Percentiles rank a stretch among this genome's conserved stretches.
Conservation (phyloP, 2,329 filamentous ascomycete genomes). For the Penicillium sp. region DNA sequence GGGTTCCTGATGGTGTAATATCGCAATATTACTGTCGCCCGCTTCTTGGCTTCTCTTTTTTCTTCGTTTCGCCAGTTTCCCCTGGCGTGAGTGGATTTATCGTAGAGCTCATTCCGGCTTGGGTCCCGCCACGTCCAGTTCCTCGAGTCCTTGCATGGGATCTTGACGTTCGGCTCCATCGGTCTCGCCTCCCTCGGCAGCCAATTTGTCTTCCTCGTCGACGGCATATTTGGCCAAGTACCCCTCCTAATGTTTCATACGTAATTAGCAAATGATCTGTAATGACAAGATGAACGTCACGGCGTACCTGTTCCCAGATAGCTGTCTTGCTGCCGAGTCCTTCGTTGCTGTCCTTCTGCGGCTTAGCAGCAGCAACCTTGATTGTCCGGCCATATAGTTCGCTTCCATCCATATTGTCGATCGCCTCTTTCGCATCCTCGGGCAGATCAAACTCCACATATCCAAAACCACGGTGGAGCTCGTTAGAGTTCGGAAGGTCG, state of each 20-base stretch:
- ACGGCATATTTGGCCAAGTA: constrained; percentile 85
- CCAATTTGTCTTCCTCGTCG: constrained; percentile 65
- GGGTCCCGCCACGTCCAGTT: constrained; percentile 84
- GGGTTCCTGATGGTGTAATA: constrained; percentile 24
- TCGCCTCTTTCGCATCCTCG: constrained; percentile 82
- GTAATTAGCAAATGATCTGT: no score
- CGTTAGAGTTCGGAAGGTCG: constrained; percentile 66
- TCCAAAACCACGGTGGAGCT: constrained; percentile 82
- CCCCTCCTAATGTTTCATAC: no score
- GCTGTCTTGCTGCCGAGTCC: constrained; percentile 87
- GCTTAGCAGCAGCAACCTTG: constrained; percentile 84
- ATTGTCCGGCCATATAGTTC: constrained; percentile 88
- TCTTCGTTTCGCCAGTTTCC: no score
- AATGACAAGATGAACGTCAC: no score
- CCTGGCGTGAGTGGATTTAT: no score
- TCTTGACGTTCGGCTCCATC: constrained; percentile 59
- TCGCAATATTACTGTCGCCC: constrained; percentile 22
- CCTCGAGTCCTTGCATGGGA: constrained; percentile 92
- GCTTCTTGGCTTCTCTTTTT: constrained; percentile 17
- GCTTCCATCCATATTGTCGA: constrained; percentile 98
- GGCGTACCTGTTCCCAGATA: constrained; percentile 91
- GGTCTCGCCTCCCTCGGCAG: constrained; percentile 51
- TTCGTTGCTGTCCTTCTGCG: constrained; percentile 78
- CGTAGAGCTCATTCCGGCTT: constrained; percentile 55
- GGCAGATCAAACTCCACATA: constrained; percentile 89